Base-by-base conservation (phyloP, 352 stramenopile genomes). In the Globisporangium barbulae region DNA sequence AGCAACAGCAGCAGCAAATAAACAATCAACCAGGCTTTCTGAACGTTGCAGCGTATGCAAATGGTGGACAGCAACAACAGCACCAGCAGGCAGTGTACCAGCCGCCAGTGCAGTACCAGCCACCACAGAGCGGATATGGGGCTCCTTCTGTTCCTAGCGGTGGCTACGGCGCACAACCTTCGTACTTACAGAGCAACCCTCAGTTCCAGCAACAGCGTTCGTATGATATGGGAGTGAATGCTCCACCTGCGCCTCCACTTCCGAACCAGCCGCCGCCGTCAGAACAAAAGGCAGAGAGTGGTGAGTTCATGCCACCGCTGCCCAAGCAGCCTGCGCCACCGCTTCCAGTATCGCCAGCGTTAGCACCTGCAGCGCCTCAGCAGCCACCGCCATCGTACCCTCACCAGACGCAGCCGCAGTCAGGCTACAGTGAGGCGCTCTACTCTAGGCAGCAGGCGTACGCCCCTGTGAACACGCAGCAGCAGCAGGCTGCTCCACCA, bases 401-500 rank as follows among this genome's bases (percentile, higher is more conserved):
- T 4, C 45, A 58, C 15, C 64, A 65, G 45, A 59, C 53, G 28
- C 56, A 53, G 25, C 58, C 65, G 13, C 25, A 63, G 39, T 52
- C 62, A 9, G 63, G 71, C 54, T 85, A 73, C 48, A 72, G 69
- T 54, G 66, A 75, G 42, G 74, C 76, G 50, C 44, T 69, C 41
- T 69, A 68, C n/a, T 59, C 65, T 6, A 73, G 76, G 62, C 70
- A 82, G 53, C 70, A 75, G 44, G 72, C 72, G 30, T 83, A 81
- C 33, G 65, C 68, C 2, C 74, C 76, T 61, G 61, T 79, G 30
- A 41, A 13, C 35, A 31, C 45, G 37, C 31, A 54, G 6, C 49
- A 54, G 6, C 49, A 57, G 47, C 47, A 53, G 22, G n/a, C 22
- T 53, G 12, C 25, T 35, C 13, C 48, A 21, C 13, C 48, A 21